Evolutionary conservation across 129 eudicot genomes (phyloP).

Genomic region (Tagetes patula): DNA sequence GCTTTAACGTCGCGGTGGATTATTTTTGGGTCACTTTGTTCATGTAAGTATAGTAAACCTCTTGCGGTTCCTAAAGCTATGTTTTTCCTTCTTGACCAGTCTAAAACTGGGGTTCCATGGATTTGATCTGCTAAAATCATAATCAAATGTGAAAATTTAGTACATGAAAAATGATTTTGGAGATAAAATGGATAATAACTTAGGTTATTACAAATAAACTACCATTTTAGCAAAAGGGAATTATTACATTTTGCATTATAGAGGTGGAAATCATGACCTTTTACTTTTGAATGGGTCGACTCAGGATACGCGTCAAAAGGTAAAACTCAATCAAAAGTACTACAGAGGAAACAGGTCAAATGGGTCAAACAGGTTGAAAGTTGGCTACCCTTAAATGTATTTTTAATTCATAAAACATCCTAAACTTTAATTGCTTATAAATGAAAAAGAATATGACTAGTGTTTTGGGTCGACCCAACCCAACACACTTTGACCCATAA

Average conservation of each 20-base stretch:
- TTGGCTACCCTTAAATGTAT: not conserved
- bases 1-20: constrained; percentile 97
- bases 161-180: not conserved
- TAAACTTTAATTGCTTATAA: not conserved
- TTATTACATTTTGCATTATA: not conserved
- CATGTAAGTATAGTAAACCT: constrained; percentile 82
- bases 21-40: constrained; percentile 86
- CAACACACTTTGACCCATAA: not conserved
- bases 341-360: not conserved
- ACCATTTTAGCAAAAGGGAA: not conserved
- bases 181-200: not conserved
- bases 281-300: constrained; percentile 4
- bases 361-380: constrained; percentile 7
- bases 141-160: not conserved
- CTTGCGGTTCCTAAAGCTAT: constrained; percentile 92
- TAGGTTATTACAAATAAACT: not conserved
- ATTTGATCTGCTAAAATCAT: constrained; percentile 53
- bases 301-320: not conserved
- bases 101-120: constrained; percentile 76
- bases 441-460: not conserved
- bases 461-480: not conserved
- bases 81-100: constrained; percentile 84
- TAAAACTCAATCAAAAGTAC: not conserved
- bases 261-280: constrained; percentile 2
- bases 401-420: not conserved